Conservation (phyloP, 108 stramenopile species). For the Conticribra weissflogii region DNA sequence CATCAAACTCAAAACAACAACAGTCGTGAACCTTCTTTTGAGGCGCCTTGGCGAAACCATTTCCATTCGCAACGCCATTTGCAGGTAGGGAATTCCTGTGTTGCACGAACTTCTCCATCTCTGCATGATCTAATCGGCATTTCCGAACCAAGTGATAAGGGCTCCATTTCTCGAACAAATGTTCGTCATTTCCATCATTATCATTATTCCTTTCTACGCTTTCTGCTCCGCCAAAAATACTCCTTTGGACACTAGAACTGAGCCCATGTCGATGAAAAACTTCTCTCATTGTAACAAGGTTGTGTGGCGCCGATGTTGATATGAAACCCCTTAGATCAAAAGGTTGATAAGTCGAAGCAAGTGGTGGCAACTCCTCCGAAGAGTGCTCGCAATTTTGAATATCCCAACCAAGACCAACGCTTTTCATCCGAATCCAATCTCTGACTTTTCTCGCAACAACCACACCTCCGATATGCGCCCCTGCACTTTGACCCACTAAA, state of each 20-base stretch:
- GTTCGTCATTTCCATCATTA: neutral
- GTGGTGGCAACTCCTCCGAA: constrained; percentile 2
- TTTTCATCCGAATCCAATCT: constrained; percentile 21
- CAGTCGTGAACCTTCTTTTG: neutral
- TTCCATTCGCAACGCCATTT: neutral
- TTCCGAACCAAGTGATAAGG: constrained; percentile 45
- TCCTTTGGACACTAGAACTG: constrained; percentile 31
- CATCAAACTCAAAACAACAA: neutral
- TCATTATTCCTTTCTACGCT: neutral
- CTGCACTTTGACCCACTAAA: constrained; percentile 73
- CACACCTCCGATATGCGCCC: constrained; percentile 62
- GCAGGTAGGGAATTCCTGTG: neutral
- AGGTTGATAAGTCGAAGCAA: constrained; percentile 19
- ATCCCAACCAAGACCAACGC: neutral
- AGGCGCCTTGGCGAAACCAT: neutral
- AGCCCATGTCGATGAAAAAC: constrained; percentile 57
- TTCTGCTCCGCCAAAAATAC: constrained; percentile 45
- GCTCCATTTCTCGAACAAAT: constrained; percentile 38
- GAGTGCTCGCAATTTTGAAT: neutral
- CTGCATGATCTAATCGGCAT: constrained; percentile 24
- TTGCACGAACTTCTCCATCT: neutral
- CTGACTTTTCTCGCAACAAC: constrained; percentile 43
- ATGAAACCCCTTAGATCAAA: constrained; percentile 52
- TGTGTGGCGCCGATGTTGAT: constrained; percentile 54
- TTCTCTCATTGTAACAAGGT: constrained; percentile 49